Conservation (phyloP, 306 rosid species). For the Castanea crenata region DNA sequence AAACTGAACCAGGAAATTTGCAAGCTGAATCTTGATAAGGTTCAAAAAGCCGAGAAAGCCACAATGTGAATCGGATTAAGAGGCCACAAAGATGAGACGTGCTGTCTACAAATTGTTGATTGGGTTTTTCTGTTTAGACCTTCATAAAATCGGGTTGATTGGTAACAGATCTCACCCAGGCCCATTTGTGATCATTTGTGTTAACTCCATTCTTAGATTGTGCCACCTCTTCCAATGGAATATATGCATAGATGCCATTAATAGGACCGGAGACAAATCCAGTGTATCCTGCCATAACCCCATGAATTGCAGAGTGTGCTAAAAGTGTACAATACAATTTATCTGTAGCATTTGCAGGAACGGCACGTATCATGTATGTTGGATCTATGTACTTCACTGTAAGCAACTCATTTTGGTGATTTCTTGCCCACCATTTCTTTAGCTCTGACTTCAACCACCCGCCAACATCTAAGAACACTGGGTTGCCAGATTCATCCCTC, state of each 20-base stretch:
- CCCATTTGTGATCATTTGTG: constrained; percentile 69
- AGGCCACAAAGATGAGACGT: neutral
- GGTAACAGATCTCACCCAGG: constrained; percentile 91
- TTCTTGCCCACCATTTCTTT: constrained; percentile 63
- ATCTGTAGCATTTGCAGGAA: constrained; percentile 78
- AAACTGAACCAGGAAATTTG: neutral
- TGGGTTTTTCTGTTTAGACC: constrained; percentile 5
- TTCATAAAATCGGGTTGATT: constrained; percentile 75
- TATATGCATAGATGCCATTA: constrained; percentile 69
- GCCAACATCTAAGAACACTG: constrained; percentile 70
- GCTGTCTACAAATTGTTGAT: neutral
- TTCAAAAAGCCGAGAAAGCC: neutral
- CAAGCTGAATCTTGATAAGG: neutral
- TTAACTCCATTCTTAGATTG: constrained; percentile 58
- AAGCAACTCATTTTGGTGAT: constrained; percentile 64
- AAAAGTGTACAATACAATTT: constrained; percentile 72
- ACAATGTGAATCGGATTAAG: neutral
- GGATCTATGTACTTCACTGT: constrained; percentile 80
- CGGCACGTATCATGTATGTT: constrained; percentile 87
- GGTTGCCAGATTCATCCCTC: constrained; percentile 80
- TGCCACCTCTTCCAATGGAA: constrained; percentile 78
- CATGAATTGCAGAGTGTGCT: constrained; percentile 86
- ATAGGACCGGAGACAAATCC: constrained; percentile 81
- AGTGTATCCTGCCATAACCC: constrained; percentile 84
- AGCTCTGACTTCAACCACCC: constrained; percentile 83